Percentiles rank a stretch among this genome's conserved stretches.
These are phyloP conservation scores for Solanum pimpinellifolium DNA, from an alignment of 257 asterid species.

Conservation along the genomic window DNA sequence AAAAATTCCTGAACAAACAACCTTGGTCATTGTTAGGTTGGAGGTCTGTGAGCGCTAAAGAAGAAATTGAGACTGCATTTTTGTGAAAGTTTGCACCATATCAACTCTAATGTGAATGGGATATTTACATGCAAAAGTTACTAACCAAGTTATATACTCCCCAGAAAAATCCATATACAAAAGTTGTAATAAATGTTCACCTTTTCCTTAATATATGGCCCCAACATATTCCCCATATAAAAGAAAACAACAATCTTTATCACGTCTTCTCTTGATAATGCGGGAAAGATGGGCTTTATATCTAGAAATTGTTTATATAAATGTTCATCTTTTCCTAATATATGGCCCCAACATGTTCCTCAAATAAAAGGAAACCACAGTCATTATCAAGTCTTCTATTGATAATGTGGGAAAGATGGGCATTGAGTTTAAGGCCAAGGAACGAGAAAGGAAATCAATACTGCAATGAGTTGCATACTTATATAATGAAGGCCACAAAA, in stretches of 20 bases:
- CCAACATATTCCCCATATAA: background rate
- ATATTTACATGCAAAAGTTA: background rate
- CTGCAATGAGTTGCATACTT: background rate
- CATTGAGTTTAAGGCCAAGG: background rate
- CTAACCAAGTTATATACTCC: background rate
- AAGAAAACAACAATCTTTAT: background rate
- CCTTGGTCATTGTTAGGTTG: background rate
- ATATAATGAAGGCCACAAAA: background rate
- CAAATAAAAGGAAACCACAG: background rate
- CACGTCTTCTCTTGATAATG: background rate
- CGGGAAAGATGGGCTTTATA: background rate
- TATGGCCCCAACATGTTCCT: background rate
- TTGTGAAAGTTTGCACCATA: background rate
- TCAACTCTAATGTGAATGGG: background rate
- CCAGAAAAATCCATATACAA: background rate
- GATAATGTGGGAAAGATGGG: background rate
- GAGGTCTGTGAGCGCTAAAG: background rate
- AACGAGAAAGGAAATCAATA: background rate
- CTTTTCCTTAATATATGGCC: background rate
- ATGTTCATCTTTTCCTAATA: background rate
- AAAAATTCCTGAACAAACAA: conserved; percentile 73
- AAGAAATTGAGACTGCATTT: background rate
- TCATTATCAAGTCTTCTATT: background rate
- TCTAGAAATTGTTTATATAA: background rate
- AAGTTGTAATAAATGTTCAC: background rate